phyloP scores from a whole-genome alignment of 371 early-diverging fungal species.

The Rhizopus delemar region DNA sequence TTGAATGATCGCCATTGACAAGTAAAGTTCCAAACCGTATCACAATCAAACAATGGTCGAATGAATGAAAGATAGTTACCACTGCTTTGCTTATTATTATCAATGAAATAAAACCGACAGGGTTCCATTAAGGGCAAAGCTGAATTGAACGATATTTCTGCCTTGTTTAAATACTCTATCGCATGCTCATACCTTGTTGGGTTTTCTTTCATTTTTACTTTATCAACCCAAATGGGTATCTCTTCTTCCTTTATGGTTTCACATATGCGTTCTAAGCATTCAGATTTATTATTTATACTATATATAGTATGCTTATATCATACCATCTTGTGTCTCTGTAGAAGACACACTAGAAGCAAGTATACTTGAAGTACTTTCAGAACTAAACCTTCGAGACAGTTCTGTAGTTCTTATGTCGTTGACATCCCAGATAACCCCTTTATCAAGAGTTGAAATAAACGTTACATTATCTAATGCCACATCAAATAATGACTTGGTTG shows the following conservation, averaged over 20 bases:
- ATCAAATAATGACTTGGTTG: slow-evolving; percentile 13
- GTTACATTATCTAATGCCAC: slow-evolving; percentile 14
- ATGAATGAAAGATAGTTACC: slow-evolving; percentile 48
- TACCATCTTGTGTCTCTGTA: not conserved
- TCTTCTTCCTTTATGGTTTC: not conserved
- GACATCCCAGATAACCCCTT: slow-evolving; percentile 9
- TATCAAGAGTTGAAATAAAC: slow-evolving; percentile 21
- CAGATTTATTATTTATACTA: too few relatives aligned
- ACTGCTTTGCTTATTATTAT: slow-evolving; percentile 39
- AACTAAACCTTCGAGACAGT: slow-evolving; percentile 26
- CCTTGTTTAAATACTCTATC: slow-evolving; percentile 28
- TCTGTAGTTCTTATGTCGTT: slow-evolving; percentile 14
- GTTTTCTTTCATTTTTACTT: slow-evolving; percentile 33
- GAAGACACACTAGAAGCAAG: slow-evolving; percentile 15
- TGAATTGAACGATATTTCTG: slow-evolving; percentile 13
- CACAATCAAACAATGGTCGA: slow-evolving; percentile 48
- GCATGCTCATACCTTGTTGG: slow-evolving; percentile 32
- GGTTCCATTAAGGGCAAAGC: slow-evolving; percentile 25
- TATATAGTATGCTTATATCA: too few relatives aligned
- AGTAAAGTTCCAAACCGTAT: slow-evolving; percentile 58
- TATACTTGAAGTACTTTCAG: slow-evolving; percentile 20
- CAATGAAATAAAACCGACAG: slow-evolving; percentile 52
- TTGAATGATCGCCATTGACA: slow-evolving; percentile 55
- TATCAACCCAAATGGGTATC: slow-evolving; percentile 45
- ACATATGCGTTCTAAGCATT: too few relatives aligned